Percentiles rank a stretch among this genome's conserved stretches.
phyloP scores from a whole-genome alignment of 805 yeast genomes.

The Schwanniomyces pseudopolymorphus region DNA sequence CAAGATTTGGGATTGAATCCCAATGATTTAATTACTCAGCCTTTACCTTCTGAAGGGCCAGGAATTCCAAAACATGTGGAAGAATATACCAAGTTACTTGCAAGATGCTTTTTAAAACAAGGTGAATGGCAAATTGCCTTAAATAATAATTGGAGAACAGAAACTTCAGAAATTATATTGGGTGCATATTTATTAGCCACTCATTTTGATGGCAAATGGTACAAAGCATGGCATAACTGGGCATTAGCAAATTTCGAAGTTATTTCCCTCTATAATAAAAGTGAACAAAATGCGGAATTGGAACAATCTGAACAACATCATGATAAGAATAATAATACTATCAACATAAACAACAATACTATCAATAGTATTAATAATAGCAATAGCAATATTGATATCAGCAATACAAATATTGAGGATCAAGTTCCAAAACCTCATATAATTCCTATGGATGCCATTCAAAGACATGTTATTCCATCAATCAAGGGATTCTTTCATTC shows the following conservation, averaged over 20 bases:
- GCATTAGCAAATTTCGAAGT: slow-evolving; percentile 97
- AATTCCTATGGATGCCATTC: slow-evolving; percentile 57
- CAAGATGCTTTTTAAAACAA: slow-evolving; percentile 93
- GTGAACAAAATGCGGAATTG: slow-evolving; percentile 22
- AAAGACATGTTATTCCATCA: slow-evolving; percentile 92
- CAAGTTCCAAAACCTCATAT: slow-evolving; percentile 12
- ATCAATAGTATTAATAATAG: too few relatives aligned
- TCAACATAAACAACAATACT: too few relatives aligned
- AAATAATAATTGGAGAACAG: slow-evolving; percentile 76
- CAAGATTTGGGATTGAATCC: slow-evolving; percentile 85
- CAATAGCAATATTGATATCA: slow-evolving; percentile 8
- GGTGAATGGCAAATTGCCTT: slow-evolving; percentile 97
- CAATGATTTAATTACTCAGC: slow-evolving; percentile 83
- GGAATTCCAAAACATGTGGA: slow-evolving; percentile 75
- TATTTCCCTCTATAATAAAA: slow-evolving; percentile 57
- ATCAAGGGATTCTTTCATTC: slow-evolving; percentile 95
- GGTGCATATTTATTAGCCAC: slow-evolving; percentile 94
- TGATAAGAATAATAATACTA: neutral
- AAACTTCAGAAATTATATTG: slow-evolving; percentile 74
- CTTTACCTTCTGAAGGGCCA: slow-evolving; percentile 70
- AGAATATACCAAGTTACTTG: slow-evolving; percentile 79
- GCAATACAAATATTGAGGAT: slow-evolving; percentile 15
- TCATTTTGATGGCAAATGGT: slow-evolving; percentile 90
- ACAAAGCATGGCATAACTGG: slow-evolving; percentile 99
- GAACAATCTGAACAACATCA: slow-evolving; percentile 28